phyloP scores from a whole-genome alignment of 495 filamentous ascomycete genomes.

The Diplogelasinospora grovesii region DNA sequence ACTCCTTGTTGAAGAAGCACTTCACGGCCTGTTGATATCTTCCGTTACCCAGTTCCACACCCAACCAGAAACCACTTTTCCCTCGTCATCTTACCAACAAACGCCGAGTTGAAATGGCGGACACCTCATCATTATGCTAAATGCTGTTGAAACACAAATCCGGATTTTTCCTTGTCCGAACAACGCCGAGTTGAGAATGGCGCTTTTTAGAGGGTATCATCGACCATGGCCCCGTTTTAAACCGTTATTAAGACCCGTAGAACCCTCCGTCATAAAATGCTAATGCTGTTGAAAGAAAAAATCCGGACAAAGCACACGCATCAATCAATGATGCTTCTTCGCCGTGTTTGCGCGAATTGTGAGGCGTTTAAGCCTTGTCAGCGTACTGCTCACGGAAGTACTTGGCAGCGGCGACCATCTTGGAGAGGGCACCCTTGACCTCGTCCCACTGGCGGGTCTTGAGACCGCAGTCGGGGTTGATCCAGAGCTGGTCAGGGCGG shows the following conservation, averaged over 20 bases:
- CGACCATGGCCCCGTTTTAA: constrained; percentile 18
- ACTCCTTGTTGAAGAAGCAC: no score
- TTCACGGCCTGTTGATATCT: no score
- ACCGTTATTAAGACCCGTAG: constrained; percentile 23
- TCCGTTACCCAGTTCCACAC: no score
- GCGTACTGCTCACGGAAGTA: constrained; percentile 84
- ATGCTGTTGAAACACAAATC: constrained; percentile 28
- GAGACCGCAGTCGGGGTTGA: constrained; percentile 97
- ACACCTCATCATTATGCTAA: constrained; percentile 22
- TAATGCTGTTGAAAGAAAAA: constrained; percentile 34
- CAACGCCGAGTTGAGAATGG: constrained; percentile 32
- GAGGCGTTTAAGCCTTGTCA: constrained; percentile 42
- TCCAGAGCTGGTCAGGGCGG: constrained; percentile 86
- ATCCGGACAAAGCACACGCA: constrained; percentile 20
- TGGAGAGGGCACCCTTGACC: constrained; percentile 84
- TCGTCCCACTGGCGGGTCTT: constrained; percentile 97
- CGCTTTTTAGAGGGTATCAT: constrained; percentile 30
- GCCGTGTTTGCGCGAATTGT: constrained; percentile 1
- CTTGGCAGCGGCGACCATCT: constrained; percentile 96
- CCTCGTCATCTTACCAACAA: constrained; percentile 13
- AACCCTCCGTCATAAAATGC: constrained; percentile 26
- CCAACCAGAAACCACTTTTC: constrained; percentile 16
- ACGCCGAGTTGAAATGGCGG: constrained; percentile 33
- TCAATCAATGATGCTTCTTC: constrained; percentile 10
- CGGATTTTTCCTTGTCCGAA: constrained; percentile 22